Evolutionary conservation across 257 asterid genomes (phyloP).

Genomic region (Rubia yunnanensis): DNA sequence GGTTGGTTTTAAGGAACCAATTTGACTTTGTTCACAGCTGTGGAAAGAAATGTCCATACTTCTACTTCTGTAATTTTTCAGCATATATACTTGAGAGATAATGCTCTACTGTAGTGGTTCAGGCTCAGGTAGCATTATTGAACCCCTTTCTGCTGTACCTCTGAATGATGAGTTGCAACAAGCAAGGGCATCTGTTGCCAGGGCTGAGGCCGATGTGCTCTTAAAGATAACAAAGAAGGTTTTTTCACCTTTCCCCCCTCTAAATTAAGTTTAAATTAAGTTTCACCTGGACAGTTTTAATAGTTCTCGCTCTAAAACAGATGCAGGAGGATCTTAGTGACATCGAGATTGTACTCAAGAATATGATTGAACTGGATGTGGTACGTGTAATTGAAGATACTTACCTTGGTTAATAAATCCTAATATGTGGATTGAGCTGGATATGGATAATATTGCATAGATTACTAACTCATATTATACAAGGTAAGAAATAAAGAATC

Average conservation of each 20-base stretch:
- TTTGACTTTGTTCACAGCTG: not conserved
- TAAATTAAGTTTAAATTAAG: not conserved
- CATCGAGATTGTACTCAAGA: conserved; percentile 40
- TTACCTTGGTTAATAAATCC: not conserved
- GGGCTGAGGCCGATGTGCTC: conserved; percentile 87
- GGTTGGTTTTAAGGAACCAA: not conserved
- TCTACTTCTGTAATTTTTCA: not conserved
- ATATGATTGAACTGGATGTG: conserved; percentile 69
- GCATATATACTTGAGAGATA: conserved; percentile 9
- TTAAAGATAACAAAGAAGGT: conserved; percentile 79
- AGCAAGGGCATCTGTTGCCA: conserved; percentile 70
- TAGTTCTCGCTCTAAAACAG: conserved; percentile 30
- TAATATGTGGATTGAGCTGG: not conserved
- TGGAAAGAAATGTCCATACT: not conserved
- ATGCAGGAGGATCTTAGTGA: conserved; percentile 61
- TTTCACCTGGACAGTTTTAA: not conserved
- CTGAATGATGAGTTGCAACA: conserved; percentile 84
- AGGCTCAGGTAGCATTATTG: conserved; percentile 70
- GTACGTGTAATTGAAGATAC: conserved; percentile 27
- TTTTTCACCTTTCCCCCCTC: conserved; percentile 17
- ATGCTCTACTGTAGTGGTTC: conserved; percentile 57
- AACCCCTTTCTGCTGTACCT: conserved; percentile 88
- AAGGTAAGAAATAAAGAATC: no score
- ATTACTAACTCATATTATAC: no score
- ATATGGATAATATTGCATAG: no score